Evolutionary conservation across 192 early-diverging fungal species (phyloP), one percentile per base, ranked within the genome.

Genomic region (Podila epigama): DNA sequence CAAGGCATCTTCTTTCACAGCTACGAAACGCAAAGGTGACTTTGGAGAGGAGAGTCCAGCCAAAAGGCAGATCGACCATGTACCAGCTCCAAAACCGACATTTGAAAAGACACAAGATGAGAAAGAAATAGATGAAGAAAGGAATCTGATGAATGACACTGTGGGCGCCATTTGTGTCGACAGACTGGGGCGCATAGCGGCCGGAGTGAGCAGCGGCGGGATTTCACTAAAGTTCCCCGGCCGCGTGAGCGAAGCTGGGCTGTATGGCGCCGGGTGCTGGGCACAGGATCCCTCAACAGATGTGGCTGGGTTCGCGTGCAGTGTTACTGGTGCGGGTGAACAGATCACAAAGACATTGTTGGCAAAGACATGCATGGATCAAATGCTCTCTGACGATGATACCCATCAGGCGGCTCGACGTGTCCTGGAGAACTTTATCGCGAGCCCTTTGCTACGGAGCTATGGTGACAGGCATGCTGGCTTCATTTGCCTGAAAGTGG

Each of bases 151-250:
- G 18, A 81, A 88, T 41, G 96, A 97, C 60, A 97, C 96, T n/a
- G 94, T 97, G 3, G 96, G 96, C 1, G 93, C 92, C 0, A 88
- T 97, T 52, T 91, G 89, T 53, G 75, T 94, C 4, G 93, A 94
- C 61, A 16, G 16, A 5, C 27, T 54, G 10, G 94, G 93, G 8
- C 81, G 84, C 51, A 71, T 94, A 16, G 85, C 89, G 0, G 79
- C 93, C 1, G 93, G 90, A 2, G 95, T 96, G 1, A 93, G 91
- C 68, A 93, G 90, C 52, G 96, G 96, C 25, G 96, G 96, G 0
- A 94, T 96, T 56, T 87, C 91, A 2, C 83, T 96, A 25, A 97
- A 96, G 63, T 80, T 82, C 18, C 90, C 93, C 0, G 95, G 95
- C 2, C 82, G 96, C 6, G 81, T 97, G 16, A 94, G 95, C 16